Conservation (phyloP, 2,329 filamentous ascomycete genomes). For the Colletotrichum sp. region DNA sequence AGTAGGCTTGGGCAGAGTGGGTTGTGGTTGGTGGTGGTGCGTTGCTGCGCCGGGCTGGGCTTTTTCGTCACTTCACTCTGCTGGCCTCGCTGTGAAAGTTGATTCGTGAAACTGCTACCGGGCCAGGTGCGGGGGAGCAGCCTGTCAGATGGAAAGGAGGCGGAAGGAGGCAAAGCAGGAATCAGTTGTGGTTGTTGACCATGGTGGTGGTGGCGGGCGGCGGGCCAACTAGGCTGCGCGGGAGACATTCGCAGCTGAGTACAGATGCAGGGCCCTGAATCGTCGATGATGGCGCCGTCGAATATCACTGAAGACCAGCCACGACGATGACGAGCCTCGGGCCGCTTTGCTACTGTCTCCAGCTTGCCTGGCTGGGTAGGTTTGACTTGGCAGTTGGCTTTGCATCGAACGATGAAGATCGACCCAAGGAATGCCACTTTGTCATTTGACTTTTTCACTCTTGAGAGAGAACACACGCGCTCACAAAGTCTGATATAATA, state of each 20-base stretch:
- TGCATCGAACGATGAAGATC: neutral
- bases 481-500: neutral
- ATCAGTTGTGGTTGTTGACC: neutral
- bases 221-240: neutral
- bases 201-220: neutral
- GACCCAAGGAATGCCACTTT: neutral
- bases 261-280: neutral
- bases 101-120: conserved; percentile 7
- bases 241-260: neutral
- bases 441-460: neutral
- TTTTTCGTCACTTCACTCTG: neutral
- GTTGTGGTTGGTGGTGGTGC: conserved; percentile 3
- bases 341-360: neutral
- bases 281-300: neutral
- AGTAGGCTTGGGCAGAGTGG: neutral
- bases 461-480: neutral
- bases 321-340: conserved; percentile 6
- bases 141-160: neutral
- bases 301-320: neutral
- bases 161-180: neutral
- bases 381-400: neutral
- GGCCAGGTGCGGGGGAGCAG: conserved; percentile 8
- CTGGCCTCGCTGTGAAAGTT: neutral
- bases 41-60: conserved; percentile 10
- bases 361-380: neutral